Base-by-base conservation (phyloP, 495 filamentous ascomycete genomes). In the Articulospora tetracladia region DNA sequence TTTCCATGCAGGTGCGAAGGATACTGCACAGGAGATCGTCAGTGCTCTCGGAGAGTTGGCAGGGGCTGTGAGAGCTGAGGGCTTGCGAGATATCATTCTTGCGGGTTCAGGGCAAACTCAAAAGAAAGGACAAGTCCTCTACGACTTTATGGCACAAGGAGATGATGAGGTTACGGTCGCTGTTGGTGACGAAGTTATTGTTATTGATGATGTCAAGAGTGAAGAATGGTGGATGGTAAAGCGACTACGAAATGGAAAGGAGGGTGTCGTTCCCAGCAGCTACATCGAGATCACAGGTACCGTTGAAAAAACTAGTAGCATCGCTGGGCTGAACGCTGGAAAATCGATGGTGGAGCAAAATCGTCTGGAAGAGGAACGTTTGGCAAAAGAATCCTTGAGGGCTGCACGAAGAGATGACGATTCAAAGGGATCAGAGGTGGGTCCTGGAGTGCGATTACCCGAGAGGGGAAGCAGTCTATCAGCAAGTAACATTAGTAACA, bases 211-310 rank as follows among this genome's bases (percentile, higher is more conserved):
- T 69, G 83, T 78, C 57, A 91, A 90, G 72, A 96, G 92, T 54
- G 92, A 97, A 48, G 94, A 99, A 70, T 99, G 94, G 94, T 98
- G 95, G 93, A 89, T 92, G 79, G 92, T 99, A 12, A 85, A 89
- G 50, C 84, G 92, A 28, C 62, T 96, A 51, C 92, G 92, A 76
- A 97, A 93, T 70, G 90, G 90, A 49, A 91, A 90, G 68, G 90
- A 96, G 70, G 95, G 94, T n/a, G 94, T 98, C 12, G 93, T 99
- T n/a, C 94, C 94, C 3, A 92, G 91, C 76, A 95, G 89, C 73
- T 99, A 97, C 71, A 86, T 98, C 53, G 94, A 99, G 70, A 77
- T 95, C 27, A 89, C 81, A 12, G 90, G 88, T 41, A 80, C 81
- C 2, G 72, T 86, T 22, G 62, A 77, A 32, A 63, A 70, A n/a